phyloP scores from a whole-genome alignment of 352 stramenopile species.

The Phytophthora idaei region DNA sequence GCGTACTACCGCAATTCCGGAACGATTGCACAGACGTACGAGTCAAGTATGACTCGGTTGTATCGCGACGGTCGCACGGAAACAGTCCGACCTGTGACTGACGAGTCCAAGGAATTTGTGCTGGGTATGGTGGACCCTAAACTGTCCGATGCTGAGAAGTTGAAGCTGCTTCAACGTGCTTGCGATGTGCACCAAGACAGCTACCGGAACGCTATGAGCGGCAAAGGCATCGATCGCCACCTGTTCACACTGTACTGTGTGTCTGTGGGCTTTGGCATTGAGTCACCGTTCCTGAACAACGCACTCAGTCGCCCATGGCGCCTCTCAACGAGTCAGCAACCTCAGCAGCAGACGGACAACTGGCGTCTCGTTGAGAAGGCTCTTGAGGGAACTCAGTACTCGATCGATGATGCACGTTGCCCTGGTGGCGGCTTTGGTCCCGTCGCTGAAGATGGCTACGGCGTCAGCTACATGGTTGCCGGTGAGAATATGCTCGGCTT shows the following conservation, averaged over 20 bases:
- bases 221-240: constrained; percentile 94
- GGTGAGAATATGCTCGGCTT: constrained; percentile 90
- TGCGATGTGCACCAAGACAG: constrained; percentile 92
- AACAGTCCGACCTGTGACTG: constrained; percentile 91
- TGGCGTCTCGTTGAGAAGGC: constrained; percentile 78
- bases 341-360: constrained; percentile 88
- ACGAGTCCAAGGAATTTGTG: constrained; percentile 92
- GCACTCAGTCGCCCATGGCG: constrained; percentile 86
- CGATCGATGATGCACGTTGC: constrained; percentile 63
- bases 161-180: constrained; percentile 88
- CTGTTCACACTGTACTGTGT: constrained; percentile 95
- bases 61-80: constrained; percentile 97
- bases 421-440: constrained; percentile 90
- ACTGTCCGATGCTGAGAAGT: constrained; percentile 68
- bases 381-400: constrained; percentile 57
- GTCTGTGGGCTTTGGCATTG: constrained; percentile 85
- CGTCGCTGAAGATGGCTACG: constrained; percentile 90
- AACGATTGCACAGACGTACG: constrained; percentile 96
- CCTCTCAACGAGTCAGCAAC: constrained; percentile 90
- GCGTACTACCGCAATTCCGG: constrained; percentile 93
- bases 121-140: constrained; percentile 82
- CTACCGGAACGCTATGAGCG: constrained; percentile 89
- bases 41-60: constrained; percentile 95
- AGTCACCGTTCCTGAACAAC: constrained; percentile 90
- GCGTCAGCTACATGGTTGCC: constrained; percentile 92